Base-by-base conservation (phyloP, 1,284 basidiomycete genomes). In the Farysia itapuensis region DNA sequence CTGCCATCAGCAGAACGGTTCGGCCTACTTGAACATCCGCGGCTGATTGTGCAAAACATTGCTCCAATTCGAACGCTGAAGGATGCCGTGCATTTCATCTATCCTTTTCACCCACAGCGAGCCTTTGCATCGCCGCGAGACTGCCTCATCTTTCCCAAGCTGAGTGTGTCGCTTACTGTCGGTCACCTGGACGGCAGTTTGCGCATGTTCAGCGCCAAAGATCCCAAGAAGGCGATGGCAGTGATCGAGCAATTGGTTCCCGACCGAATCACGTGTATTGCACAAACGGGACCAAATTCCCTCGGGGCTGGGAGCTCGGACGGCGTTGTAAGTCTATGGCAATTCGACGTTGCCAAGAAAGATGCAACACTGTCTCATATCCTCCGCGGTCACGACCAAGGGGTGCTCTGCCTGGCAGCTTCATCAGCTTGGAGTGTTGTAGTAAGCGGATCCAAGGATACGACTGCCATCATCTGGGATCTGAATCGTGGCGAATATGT, bases 391-490 rank as follows among this genome's bases (percentile, higher is more conserved):
- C 13, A 83, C 81, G 26, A 84, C 82, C 39, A 81, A 90, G 79
- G 82, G 20, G 84, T 95, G 6, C 75, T 82, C 0, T 86, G 84
- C 64, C 80, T 95, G 3, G 80, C 85, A 3, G 85, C 87, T 0
- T 94, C 88, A 13, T 81, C 86, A 24, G 79, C 85, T 0, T 95
- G 90, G 90, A 89, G 88, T 2, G 71, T 93, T 16, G 83, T 86
- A 13, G 84, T 94, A 34, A 93, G 88, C 52, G 90, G 90, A 5
- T 88, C 88, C 5, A 82, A 83, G 61, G 90, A 95, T 65, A 87
- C 89, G 1, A 88, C 85, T 48, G 90, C 87, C 0, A 86, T 87
- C 13, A 66, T 95, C 6, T 97, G 93, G 93, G 93, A 96, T 74
- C 81, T 90, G 43, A 95, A 96, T 70, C 81, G 86, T 20, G 64